These are phyloP conservation scores for Nymphaea colorata DNA, from an alignment of 164 flowering plant species.

Conservation along the genomic window DNA sequence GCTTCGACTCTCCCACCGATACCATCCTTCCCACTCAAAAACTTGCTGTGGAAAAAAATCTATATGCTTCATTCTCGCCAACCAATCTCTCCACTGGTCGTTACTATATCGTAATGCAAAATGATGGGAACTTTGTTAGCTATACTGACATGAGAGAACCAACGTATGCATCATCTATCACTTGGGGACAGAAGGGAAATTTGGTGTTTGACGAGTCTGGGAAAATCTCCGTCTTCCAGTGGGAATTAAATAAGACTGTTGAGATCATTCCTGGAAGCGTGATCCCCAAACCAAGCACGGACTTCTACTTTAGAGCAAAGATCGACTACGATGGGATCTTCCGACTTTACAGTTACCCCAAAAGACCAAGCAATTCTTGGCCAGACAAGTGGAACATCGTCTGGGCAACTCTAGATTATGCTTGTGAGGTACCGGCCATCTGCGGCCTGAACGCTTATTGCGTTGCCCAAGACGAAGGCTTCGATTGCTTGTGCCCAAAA, in stretches of 20 bases:
- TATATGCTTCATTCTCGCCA: slow-evolving; percentile 11
- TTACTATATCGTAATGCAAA: slow-evolving; percentile 9
- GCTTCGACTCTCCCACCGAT: slow-evolving; percentile 26
- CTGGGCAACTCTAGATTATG: background rate
- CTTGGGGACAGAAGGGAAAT: background rate
- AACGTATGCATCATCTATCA: background rate
- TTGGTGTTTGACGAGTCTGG: background rate
- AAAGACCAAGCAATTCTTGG: background rate
- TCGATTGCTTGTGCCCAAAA: slow-evolving; percentile 13
- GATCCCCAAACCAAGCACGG: background rate
- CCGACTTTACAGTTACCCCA: slow-evolving; percentile 15
- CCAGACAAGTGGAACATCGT: background rate
- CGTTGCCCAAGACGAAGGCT: background rate
- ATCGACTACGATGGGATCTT: slow-evolving; percentile 26
- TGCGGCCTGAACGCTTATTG: slow-evolving; percentile 1
- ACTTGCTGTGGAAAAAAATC: background rate
- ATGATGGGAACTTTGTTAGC: slow-evolving; percentile 15
- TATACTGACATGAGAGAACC: background rate
- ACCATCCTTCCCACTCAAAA: slow-evolving; percentile 27
- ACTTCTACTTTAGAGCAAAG: slow-evolving; percentile 19
- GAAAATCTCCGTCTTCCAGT: background rate
- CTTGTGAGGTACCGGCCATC: background rate
- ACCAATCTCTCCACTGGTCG: slow-evolving; percentile 21
- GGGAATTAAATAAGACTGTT: background rate
- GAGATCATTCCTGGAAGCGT: background rate